phyloP scores from a whole-genome alignment of 768 basidiomycete species.

The Sarcomyxa edulis region DNA sequence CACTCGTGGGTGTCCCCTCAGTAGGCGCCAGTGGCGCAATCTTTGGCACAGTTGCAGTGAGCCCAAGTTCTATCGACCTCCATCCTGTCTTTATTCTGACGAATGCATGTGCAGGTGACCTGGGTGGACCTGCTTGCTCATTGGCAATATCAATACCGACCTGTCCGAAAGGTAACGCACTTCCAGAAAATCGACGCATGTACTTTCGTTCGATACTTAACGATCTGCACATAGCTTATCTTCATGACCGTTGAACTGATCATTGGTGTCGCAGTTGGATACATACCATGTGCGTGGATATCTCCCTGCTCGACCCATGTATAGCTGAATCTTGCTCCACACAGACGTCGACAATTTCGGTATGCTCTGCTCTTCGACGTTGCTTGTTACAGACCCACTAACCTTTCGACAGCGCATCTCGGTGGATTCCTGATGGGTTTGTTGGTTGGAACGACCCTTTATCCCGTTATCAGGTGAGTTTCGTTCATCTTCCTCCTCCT shows the following conservation, averaged over 20 bases:
- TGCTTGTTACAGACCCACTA: slow-evolving; percentile 10
- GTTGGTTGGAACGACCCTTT: slow-evolving; percentile 76
- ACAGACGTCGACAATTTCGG: slow-evolving; percentile 89
- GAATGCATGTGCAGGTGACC: slow-evolving; percentile 39
- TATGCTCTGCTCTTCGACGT: too few species aligned
- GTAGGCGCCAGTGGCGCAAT: slow-evolving; percentile 93
- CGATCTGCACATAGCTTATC: slow-evolving; percentile 46
- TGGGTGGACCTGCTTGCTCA: slow-evolving; percentile 91
- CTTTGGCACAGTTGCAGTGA: slow-evolving; percentile 78
- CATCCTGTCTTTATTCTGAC: background rate
- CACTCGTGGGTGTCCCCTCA: slow-evolving; percentile 82
- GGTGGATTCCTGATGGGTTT: slow-evolving; percentile 86
- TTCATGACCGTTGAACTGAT: slow-evolving; percentile 85
- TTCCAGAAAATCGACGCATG: background rate
- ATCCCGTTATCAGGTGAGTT: slow-evolving; percentile 91
- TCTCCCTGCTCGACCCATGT: background rate
- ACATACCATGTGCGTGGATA: slow-evolving; percentile 62
- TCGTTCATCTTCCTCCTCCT: too few species aligned
- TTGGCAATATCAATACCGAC: slow-evolving; percentile 85
- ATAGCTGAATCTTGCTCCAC: slow-evolving; percentile 7
- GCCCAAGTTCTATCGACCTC: slow-evolving; percentile 11
- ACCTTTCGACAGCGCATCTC: slow-evolving; percentile 60
- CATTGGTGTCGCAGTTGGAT: slow-evolving; percentile 81
- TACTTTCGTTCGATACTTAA: background rate
- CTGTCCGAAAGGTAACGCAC: slow-evolving; percentile 64